A percentile compares a stretch with the other conserved stretches of the same genome.
Evolutionary conservation across 2,329 filamentous ascomycete species (phyloP).

Genomic region (Fusarium virguliforme): DNA sequence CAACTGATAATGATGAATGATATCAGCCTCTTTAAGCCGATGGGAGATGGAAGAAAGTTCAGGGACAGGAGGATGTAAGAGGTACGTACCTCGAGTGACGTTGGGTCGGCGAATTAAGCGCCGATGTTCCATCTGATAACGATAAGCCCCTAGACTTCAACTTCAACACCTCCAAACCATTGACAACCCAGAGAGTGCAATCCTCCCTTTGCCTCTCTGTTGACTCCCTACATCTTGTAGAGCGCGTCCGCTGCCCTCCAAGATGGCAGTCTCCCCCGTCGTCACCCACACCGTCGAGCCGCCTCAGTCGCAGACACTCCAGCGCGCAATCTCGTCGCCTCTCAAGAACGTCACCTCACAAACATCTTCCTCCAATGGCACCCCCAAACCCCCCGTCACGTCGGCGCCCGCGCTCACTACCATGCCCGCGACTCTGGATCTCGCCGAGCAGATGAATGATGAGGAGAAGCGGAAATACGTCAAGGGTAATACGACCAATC

Average conservation of each 20-base stretch:
- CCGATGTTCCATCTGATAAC: slow-evolving; percentile 43
- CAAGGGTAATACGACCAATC: slow-evolving; percentile 71
- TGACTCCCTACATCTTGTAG: background rate
- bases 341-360: slow-evolving; percentile 59
- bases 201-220: background rate
- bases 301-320: slow-evolving; percentile 45
- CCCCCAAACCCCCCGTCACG: slow-evolving; percentile 57
- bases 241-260: slow-evolving; percentile 30
- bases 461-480: slow-evolving; percentile 90
- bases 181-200: background rate
- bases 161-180: background rate
- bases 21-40: slow-evolving; percentile 3
- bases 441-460: slow-evolving; percentile 87
- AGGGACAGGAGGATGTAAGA: background rate
- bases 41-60: background rate
- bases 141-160: slow-evolving; percentile 23
- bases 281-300: slow-evolving; percentile 59
- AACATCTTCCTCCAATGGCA: slow-evolving; percentile 61
- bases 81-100: background rate
- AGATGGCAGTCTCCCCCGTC: slow-evolving; percentile 66
- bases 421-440: slow-evolving; percentile 65
- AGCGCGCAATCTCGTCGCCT: slow-evolving; percentile 61
- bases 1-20: background rate
- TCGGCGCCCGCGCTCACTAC: slow-evolving; percentile 52
- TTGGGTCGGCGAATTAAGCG: slow-evolving; percentile 30